phyloP scores from a whole-genome alignment of 1,139 yeast species.

The Hansenula anomala region DNA sequence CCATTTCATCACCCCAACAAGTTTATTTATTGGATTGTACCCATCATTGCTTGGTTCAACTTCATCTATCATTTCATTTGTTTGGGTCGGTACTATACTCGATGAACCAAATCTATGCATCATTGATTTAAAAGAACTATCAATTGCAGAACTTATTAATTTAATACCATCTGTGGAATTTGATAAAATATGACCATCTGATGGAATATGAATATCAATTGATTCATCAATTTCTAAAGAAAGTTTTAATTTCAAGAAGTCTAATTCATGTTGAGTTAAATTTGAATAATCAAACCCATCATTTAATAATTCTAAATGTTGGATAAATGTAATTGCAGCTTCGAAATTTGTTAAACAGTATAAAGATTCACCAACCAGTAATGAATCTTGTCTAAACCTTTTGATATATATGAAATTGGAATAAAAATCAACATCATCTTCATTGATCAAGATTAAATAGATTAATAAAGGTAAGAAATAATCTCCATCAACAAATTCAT shows the following conservation, averaged over 20 bases:
- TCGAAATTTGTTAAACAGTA: conserved; percentile 62
- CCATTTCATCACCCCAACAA: conserved; percentile 21
- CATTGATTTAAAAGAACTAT: conserved; percentile 25
- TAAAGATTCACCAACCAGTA: conserved; percentile 44
- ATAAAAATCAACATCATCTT: conserved; percentile 36
- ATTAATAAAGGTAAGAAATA: conserved; percentile 52
- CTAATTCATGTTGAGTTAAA: background rate
- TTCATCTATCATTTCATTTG: too few species aligned
- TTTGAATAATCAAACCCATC: conserved; percentile 1
- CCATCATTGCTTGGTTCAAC: background rate
- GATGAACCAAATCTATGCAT: conserved; percentile 25
- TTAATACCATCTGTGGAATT: conserved; percentile 19
- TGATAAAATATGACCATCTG: conserved; percentile 2
- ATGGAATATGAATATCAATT: background rate
- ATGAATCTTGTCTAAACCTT: conserved; percentile 46
- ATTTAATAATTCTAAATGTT: conserved; percentile 17
- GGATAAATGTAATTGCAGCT: conserved; percentile 55
- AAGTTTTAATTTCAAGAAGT: background rate
- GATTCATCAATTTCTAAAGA: too few species aligned
- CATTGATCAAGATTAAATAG: conserved; percentile 39
- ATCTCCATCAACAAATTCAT: conserved; percentile 32
- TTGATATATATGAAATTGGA: conserved; percentile 49
- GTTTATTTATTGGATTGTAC: conserved; percentile 16
- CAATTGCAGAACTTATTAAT: conserved; percentile 27
- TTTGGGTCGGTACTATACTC: too few species aligned